Evolutionary conservation across 768 basidiomycete species (phyloP), one percentile per base, ranked within the genome.

Genomic region (Lyophyllum semitale): DNA sequence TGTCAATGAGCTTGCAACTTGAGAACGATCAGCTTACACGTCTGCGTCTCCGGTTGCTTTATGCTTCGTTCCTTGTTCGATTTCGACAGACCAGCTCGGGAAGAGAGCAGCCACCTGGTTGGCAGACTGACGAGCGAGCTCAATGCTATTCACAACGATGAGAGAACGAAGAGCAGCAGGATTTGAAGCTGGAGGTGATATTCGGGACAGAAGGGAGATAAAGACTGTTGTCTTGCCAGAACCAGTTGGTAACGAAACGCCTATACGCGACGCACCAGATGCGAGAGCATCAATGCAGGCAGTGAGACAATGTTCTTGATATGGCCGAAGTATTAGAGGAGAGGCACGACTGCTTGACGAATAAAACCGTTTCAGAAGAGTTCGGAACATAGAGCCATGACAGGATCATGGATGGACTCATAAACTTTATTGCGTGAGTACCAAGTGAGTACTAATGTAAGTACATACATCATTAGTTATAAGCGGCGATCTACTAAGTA

Each of bases 191-290:
- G 83, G 81, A 7, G 84, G 65, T 7, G 68, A 55, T 27, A 96
- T 78, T 6, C 84, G 81, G 8, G 85, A 84, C 18, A 96, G 77
- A 20, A 98, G 82, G 3, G 85, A 83, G 33, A 95, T 84, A 71
- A 98, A 98, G 50, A 97, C 88, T 0, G 92, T 91, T 0, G 95
- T 98, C 71, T 98, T 98, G 4, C 85, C 85, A 17, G 91, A 83
- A 23, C 93, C 93, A 29, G 92, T 93, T 40, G 93, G 93, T 5
- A 93, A 72, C 7, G 90, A 93, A 20, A 93, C 88, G 15, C 91
- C 93, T 17, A 94, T 87, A 26, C 93, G 84, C 7, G 85, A 82
- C 42, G 71, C 71, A n/a, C 93, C 92, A 25, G 76, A 69, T 20
- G 72, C 66, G 15, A 96, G 74, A 8, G 95, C 91, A 18, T 84